phyloP scores from a whole-genome alignment of 148 eudicot genomes.

The Diospyros lotus region DNA sequence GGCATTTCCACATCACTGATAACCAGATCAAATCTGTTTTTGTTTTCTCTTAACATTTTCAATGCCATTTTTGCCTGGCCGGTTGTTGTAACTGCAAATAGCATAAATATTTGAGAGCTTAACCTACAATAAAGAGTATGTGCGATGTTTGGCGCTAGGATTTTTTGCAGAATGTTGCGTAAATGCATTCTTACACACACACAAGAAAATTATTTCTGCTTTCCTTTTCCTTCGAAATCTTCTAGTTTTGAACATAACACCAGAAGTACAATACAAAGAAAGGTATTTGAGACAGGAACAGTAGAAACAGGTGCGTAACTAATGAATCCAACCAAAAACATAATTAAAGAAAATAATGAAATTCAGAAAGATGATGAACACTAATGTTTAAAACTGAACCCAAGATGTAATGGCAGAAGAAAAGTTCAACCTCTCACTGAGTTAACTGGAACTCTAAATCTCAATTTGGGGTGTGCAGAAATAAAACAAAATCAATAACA shows the following conservation, averaged over 20 bases:
- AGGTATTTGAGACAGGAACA: background rate
- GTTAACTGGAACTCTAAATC: background rate
- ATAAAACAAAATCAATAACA: background rate
- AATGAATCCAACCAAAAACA: background rate
- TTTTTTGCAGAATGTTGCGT: too few species aligned
- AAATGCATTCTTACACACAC: too few species aligned
- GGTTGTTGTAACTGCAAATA: conserved; percentile 61
- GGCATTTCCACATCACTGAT: conserved; percentile 90
- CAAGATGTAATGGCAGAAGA: background rate
- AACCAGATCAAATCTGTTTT: conserved; percentile 55
- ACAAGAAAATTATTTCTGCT: too few species aligned
- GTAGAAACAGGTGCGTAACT: background rate
- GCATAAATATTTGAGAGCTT: background rate
- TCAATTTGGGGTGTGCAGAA: background rate
- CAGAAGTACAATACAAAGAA: background rate
- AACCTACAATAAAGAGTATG: background rate
- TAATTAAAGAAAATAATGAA: background rate
- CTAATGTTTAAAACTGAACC: background rate
- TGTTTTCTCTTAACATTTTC: conserved; percentile 57
- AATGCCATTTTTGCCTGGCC: conserved; percentile 57
- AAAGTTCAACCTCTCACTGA: background rate
- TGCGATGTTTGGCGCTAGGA: background rate
- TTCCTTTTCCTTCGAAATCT: too few species aligned
- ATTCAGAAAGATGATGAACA: conserved; percentile 2
- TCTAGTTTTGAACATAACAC: too few species aligned